A percentile compares a stretch with the other conserved stretches of the same genome.
Conservation (phyloP, 257 asterid species). For the Rhazya stricta region DNA sequence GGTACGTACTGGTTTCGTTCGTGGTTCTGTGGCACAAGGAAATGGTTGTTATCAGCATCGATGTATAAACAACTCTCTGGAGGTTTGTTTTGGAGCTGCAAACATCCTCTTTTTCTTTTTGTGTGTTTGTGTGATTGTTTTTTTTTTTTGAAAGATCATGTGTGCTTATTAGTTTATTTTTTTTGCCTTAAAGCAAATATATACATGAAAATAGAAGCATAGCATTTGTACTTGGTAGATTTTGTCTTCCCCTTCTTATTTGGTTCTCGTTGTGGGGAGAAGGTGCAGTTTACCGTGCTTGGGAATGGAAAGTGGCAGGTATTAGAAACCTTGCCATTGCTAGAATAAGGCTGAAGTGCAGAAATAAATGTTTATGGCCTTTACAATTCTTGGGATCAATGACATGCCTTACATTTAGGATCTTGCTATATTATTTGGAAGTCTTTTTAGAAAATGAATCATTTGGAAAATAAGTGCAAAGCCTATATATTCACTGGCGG, state of each 20-base stretch:
- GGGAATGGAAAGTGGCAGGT: background rate
- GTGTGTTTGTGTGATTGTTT: background rate
- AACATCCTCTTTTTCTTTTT: background rate
- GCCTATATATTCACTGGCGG: background rate
- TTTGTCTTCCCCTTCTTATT: background rate
- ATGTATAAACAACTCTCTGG: conserved; percentile 62
- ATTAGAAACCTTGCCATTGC: background rate
- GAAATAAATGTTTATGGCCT: background rate
- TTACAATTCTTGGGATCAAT: background rate
- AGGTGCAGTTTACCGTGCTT: background rate
- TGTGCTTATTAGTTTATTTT: background rate
- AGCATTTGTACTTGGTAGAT: background rate
- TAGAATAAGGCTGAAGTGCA: background rate
- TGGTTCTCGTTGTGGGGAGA: background rate
- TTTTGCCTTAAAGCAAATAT: background rate
- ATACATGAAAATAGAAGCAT: background rate
- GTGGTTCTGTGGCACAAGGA: conserved; percentile 87
- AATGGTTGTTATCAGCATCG: conserved; percentile 91
- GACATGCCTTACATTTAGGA: background rate
- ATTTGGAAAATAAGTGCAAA: background rate
- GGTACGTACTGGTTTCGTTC: conserved; percentile 85
- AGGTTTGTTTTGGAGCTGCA: conserved; percentile 44
- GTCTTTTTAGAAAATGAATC: background rate
- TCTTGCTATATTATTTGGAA: background rate
- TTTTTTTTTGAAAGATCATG: background rate